phyloP scores from a whole-genome alignment of 1,284 basidiomycete genomes.

The Ceratobasidium sp. region DNA sequence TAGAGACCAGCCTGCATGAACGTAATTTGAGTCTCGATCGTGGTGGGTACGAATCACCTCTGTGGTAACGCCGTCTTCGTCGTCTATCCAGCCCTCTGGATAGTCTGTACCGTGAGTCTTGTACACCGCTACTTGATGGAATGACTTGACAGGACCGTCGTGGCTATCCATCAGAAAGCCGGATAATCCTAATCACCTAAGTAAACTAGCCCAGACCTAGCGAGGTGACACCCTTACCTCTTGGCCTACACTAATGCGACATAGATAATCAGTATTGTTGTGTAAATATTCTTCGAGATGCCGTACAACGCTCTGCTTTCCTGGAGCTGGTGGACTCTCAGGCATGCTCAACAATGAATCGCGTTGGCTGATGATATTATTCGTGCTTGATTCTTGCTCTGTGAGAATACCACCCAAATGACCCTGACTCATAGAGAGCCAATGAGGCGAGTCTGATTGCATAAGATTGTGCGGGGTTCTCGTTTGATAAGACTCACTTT shows the following conservation, averaged over 20 bases:
- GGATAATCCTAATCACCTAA: background rate
- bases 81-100: background rate
- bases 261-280: no score
- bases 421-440: no score
- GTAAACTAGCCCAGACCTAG: background rate
- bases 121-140: background rate
- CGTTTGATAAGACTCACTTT: background rate
- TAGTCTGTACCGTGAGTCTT: background rate
- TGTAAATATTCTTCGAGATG: no score
- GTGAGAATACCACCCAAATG: no score
- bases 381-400: no score
- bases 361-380: no score
- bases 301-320: no score
- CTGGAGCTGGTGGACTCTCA: no score
- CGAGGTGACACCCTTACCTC: background rate
- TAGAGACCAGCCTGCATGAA: slow-evolving; percentile 27
- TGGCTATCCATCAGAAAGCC: background rate
- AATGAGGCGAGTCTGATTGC: no score
- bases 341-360: no score
- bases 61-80: background rate
- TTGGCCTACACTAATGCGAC: background rate
- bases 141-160: no score
- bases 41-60: background rate
- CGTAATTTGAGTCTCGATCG: slow-evolving; percentile 31
- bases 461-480: background rate